Evolutionary conservation across 2,329 filamentous ascomycete genomes (phyloP).

Genomic region (Simplicillium aogashimaense): DNA sequence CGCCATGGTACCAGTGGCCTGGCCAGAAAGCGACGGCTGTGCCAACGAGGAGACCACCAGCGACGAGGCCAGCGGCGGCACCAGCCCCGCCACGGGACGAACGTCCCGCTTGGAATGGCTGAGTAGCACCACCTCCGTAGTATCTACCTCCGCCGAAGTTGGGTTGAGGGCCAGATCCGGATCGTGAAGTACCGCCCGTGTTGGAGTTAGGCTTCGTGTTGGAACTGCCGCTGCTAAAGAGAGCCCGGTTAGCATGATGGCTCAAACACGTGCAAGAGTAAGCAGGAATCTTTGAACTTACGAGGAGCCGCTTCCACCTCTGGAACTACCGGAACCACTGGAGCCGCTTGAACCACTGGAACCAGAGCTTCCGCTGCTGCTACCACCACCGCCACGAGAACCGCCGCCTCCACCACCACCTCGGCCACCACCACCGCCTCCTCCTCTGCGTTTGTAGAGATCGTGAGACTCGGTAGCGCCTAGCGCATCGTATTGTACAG

Average conservation of each 20-base stretch:
- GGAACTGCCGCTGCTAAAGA: too few species aligned
- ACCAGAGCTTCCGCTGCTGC: constrained; percentile 11
- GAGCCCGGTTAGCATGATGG: too few species aligned
- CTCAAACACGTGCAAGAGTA: too few species aligned
- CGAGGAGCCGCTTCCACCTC: background rate
- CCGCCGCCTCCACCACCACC: constrained; percentile 21
- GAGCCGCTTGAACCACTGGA: too few species aligned
- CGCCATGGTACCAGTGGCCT: constrained; percentile 44
- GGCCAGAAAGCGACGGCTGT: constrained; percentile 49
- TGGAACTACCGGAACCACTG: too few species aligned
- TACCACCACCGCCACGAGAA: constrained; percentile 9
- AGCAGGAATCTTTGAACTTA: too few species aligned
- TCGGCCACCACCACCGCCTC: constrained; percentile 42
- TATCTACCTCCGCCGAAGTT: constrained; percentile 51
- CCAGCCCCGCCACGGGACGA: constrained; percentile 53
- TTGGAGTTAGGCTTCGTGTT: constrained; percentile 21
- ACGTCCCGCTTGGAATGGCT: constrained; percentile 9
- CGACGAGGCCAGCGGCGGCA: constrained; percentile 41
- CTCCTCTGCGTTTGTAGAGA: constrained; percentile 51
- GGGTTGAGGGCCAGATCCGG: constrained; percentile 48
- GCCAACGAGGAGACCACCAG: constrained; percentile 39
- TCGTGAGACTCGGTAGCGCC: constrained; percentile 25
- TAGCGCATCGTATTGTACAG: constrained; percentile 6
- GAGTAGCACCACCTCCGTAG: constrained; percentile 54
- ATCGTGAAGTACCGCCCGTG: constrained; percentile 40